Conservation (phyloP, 805 yeast genomes). For the Cyberlindnera galapagoensis region DNA sequence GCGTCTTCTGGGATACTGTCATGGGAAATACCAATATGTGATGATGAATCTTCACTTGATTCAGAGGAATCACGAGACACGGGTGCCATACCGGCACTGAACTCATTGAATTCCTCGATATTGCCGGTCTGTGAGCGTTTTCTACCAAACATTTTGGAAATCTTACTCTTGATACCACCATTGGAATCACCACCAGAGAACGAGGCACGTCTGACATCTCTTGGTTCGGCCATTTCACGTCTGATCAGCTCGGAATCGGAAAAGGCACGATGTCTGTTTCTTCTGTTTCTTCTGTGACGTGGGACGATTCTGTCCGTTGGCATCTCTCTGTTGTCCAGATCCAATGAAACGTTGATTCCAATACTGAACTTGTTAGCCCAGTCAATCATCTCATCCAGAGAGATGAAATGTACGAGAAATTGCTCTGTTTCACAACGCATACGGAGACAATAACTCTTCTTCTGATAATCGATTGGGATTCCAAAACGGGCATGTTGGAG, state of each 20-base stretch:
- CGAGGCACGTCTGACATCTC: slow-evolving; percentile 16
- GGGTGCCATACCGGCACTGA: neutral
- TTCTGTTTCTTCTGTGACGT: slow-evolving; percentile 51
- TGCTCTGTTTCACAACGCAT: slow-evolving; percentile 82
- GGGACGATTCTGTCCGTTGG: slow-evolving; percentile 83
- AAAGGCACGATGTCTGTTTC: slow-evolving; percentile 21
- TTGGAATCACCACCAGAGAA: slow-evolving; percentile 10
- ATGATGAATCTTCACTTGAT: too few species aligned
- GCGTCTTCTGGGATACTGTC: neutral
- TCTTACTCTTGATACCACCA: slow-evolving; percentile 5
- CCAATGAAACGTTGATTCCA: slow-evolving; percentile 78
- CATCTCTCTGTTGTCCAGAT: slow-evolving; percentile 59
- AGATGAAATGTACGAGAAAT: slow-evolving; percentile 57
- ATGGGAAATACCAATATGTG: neutral
- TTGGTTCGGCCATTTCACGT: slow-evolving; percentile 22
- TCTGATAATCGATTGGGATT: slow-evolving; percentile 76
- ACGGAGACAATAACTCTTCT: slow-evolving; percentile 61
- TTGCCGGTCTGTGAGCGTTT: slow-evolving; percentile 5
- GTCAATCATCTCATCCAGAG: slow-evolving; percentile 59
- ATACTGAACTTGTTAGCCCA: slow-evolving; percentile 72
- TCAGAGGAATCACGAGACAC: too few species aligned
- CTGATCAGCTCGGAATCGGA: slow-evolving; percentile 23
- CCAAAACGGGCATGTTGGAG: slow-evolving; percentile 83
- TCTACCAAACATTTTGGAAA: slow-evolving; percentile 13
- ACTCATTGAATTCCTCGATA: slow-evolving; percentile 5